phyloP scores from a whole-genome alignment of 2,329 filamentous ascomycete species.

The Aspergillus sp. region DNA sequence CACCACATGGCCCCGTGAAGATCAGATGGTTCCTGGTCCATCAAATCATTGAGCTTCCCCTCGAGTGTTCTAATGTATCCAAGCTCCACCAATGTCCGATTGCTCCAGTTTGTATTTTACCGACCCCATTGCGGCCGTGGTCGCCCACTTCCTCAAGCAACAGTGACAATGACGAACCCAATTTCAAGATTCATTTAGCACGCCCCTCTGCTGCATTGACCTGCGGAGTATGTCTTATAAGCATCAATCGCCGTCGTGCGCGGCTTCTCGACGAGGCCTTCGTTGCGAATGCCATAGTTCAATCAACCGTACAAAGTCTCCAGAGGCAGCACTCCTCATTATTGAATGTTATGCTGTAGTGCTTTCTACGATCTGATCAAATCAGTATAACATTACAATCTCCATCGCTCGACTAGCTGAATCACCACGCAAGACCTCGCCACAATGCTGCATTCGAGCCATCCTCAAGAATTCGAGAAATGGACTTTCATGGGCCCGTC shows the following conservation, averaged over 20 bases:
- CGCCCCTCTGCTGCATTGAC: not conserved
- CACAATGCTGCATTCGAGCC: constrained; percentile 14
- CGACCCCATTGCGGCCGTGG: not conserved
- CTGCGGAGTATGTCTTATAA: constrained; percentile 1
- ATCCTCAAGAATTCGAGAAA: constrained; percentile 9
- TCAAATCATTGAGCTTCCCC: not conserved
- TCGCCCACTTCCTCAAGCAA: not conserved
- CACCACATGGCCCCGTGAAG: constrained; percentile 3
- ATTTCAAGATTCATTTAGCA: not conserved
- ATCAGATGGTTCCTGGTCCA: constrained; percentile 3
- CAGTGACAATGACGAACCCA: not conserved
- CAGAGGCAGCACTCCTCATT: not conserved
- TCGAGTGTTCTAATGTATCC: too few relatives aligned
- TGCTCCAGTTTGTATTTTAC: not conserved
- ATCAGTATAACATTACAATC: not conserved
- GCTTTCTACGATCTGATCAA: not conserved
- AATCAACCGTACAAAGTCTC: too few relatives aligned
- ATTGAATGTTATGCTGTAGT: not conserved
- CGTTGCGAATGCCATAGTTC: too few relatives aligned
- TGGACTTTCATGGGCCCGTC: constrained; percentile 17
- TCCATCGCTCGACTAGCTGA: not conserved
- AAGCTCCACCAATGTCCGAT: not conserved
- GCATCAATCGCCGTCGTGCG: not conserved
- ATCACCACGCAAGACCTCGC: too few relatives aligned
- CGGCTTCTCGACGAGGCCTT: not conserved